phyloP scores from a whole-genome alignment of 1,284 basidiomycete genomes.

The Sporisorium scitamineum region DNA sequence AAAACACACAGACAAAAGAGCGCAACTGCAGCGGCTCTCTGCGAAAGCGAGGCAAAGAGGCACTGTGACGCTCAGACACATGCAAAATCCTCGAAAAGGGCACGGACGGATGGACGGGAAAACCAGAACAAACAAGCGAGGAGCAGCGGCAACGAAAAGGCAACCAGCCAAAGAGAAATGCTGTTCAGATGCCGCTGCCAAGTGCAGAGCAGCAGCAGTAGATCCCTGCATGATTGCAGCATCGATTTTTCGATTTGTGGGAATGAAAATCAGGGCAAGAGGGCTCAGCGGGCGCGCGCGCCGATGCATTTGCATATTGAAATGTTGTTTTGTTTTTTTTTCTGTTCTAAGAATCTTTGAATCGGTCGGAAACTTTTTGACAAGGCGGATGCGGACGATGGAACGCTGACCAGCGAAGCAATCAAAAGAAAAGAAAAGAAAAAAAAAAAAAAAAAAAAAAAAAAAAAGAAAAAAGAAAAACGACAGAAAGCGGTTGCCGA shows the following conservation, averaged over 20 bases:
- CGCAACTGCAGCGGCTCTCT: neutral
- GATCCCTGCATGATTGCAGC: neutral
- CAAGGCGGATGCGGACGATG: too few species aligned
- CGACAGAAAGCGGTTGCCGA: too few species aligned
- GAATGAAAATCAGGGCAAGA: neutral
- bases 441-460: too few species aligned
- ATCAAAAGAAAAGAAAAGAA: too few species aligned
- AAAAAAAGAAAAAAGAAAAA: too few species aligned
- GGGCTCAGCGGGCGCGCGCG: neutral
- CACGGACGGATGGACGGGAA: neutral
- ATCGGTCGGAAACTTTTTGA: too few species aligned
- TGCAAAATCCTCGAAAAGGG: neutral
- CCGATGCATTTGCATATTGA: neutral
- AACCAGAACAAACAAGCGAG: neutral
- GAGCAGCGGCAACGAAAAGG: slow-evolving; percentile 2
- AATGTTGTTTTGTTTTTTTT: too few species aligned
- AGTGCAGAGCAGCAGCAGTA: neutral
- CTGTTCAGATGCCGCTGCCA: neutral
- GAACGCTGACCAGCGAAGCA: too few species aligned
- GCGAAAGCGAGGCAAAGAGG: neutral
- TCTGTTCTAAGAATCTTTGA: too few species aligned
- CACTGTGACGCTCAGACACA: slow-evolving; percentile 32
- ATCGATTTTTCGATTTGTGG: neutral
- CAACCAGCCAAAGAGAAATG: neutral
- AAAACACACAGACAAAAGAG: neutral